Evolutionary conservation across 2,329 filamentous ascomycete genomes (phyloP), one percentile per base, ranked within the genome.

Genomic region (Aspergillus quadricinctus): DNA sequence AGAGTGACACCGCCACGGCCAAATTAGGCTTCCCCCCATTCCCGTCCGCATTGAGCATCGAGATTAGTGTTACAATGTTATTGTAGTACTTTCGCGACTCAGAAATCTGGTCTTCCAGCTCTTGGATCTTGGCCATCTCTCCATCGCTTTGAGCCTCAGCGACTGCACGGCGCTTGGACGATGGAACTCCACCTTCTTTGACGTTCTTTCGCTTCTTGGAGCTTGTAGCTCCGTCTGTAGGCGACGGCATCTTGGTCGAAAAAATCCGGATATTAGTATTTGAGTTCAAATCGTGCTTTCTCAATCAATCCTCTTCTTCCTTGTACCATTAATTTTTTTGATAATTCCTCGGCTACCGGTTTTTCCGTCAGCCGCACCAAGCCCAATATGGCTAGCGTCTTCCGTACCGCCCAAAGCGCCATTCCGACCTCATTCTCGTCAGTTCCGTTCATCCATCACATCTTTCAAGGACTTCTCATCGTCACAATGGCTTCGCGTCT

Each of bases 401-500:
- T 68, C 65, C 66, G 62, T 64, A 64, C 62, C 63, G 64, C 63
- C 69, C 68, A 71, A 74, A 69, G 62, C 65, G 66, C 70, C 70
- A 69, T 69, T 63, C 70, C 72, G 67, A 73, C 69, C 67, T 72
- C 69, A 70, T 65, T 68, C 72, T 73, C 70, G 66, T 72, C 71
- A 69, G 61, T 72, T 69, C 69, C 69, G 68, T 70, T 69, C 68
- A 68, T 62, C 70, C 69, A 71, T 66, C 68, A 67, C 65, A 66
- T 69, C 64, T 63, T 76, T 74, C 78, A 81, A 80, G 80, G 78
- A 77, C 79, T 77, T 79, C 74, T 79, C 77, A 82, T 80, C 77
- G 78, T 84, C 78, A 89, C 83, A 89, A 97, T 97, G 93, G 93
- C 93, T 84, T 96, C 91, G 80, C 91, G 92, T 84, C 85, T 97